phyloP scores from a whole-genome alignment of 805 yeast genomes.

The Pichia membranifaciens region DNA sequence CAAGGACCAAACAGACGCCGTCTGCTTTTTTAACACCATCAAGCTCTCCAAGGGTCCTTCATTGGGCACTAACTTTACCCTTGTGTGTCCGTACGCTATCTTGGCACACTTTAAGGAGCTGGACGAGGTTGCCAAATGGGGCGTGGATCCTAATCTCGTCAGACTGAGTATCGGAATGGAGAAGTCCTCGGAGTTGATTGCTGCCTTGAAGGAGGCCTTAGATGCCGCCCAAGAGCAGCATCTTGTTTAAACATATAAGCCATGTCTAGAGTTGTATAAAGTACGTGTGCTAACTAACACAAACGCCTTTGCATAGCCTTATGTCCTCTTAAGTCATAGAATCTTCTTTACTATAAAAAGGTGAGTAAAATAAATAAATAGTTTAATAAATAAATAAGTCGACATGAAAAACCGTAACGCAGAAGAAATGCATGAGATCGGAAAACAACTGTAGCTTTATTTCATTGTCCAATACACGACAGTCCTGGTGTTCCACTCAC shows the following conservation, averaged over 20 bases:
- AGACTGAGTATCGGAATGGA: constrained; percentile 86
- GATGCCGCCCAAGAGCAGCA: constrained; percentile 37
- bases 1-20: constrained; percentile 56
- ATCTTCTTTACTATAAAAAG: constrained; percentile 5
- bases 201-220: constrained; percentile 47
- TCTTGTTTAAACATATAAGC: background rate
- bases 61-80: constrained; percentile 81
- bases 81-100: constrained; percentile 86
- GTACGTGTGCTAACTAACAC: too few species aligned
- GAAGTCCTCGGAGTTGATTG: constrained; percentile 51
- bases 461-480: too few species aligned
- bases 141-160: constrained; percentile 70
- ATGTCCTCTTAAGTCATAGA: constrained; percentile 2
- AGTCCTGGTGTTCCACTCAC: too few species aligned
- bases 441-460: too few species aligned
- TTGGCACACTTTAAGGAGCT: constrained; percentile 80
- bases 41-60: constrained; percentile 83
- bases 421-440: background rate
- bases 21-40: constrained; percentile 65
- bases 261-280: too few species aligned
- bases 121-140: constrained; percentile 75
- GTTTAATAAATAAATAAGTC: too few species aligned
- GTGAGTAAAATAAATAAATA: constrained; percentile 6
- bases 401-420: background rate
- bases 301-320: too few species aligned